phyloP scores from a whole-genome alignment of 140 eudicot genomes.

The Stevia rebaudiana region DNA sequence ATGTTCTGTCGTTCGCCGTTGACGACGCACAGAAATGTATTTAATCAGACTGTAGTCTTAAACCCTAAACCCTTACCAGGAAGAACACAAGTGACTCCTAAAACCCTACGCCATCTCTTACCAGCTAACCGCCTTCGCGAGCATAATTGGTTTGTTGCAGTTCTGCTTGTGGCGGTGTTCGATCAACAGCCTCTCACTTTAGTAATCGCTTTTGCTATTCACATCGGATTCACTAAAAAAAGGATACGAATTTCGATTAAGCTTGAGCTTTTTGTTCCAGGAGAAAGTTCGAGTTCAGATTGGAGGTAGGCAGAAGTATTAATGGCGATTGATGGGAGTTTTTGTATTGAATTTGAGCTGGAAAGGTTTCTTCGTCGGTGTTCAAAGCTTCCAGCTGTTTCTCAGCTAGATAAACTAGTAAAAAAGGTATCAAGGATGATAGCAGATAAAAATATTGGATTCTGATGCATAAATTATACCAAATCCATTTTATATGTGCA shows the following conservation, averaged over 20 bases:
- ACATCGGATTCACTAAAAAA: neutral
- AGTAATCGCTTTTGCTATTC: neutral
- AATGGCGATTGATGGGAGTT: constrained; percentile 78
- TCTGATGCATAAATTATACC: neutral
- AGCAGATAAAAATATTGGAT: neutral
- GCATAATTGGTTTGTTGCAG: neutral
- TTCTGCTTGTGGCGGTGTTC: neutral
- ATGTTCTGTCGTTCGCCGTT: neutral
- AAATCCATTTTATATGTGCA: neutral
- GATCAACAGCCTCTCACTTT: neutral
- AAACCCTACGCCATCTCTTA: neutral
- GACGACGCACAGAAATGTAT: constrained; percentile 24
- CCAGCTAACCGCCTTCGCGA: neutral
- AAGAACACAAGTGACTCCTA: constrained; percentile 1
- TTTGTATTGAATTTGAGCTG: constrained; percentile 43
- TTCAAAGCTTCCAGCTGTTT: constrained; percentile 42
- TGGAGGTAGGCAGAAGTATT: constrained; percentile 4
- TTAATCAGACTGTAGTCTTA: neutral
- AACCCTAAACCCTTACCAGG: constrained; percentile 29
- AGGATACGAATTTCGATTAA: neutral
- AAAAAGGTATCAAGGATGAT: constrained; percentile 42
- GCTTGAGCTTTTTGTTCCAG: neutral
- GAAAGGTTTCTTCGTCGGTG: constrained; percentile 58
- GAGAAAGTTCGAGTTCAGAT: neutral
- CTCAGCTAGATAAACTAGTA: constrained; percentile 28